Base-by-base conservation (phyloP, 495 filamentous ascomycete genomes). In the Lasiosphaeria ovina region DNA sequence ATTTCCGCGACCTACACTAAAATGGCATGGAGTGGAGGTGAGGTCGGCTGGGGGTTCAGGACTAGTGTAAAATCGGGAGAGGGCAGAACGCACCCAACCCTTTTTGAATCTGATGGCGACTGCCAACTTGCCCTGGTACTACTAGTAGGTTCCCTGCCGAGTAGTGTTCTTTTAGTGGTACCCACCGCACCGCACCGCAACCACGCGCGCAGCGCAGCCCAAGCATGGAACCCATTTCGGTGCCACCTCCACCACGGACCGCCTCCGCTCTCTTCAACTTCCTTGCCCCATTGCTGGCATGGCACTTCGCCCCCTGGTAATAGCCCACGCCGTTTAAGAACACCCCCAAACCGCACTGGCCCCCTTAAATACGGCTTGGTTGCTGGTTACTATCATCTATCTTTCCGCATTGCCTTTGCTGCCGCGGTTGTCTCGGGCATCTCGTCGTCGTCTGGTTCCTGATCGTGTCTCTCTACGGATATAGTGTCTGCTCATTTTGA, bases 201-300 rank as follows among this genome's bases (percentile, higher is more conserved):
- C 24, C 24, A 24, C 24, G 24, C 24, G 24, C 24, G 24, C 24
- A 24, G 24, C 24, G 24, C 24, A 24, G 24, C 24, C 24, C 24
- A 24, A 2, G 0, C 24, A 24, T 24, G 24, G 24, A 24, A 24
- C 24, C 24, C 24, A 24, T 24, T 34, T 58, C 32, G 16, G 31
- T 7, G 31, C 49, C 32, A 35, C 49, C 47, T 59, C 47, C 47
- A 16, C 57, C 57, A 59, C 57, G 57, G 57, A 59, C 57, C 57
- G 52, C 57, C 49, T 51, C 57, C 57, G 12, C 10, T 50, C 47
- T 52, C 9, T 36, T 59, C 24, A 7, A 14, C 45, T 6, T 50
- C 35, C 35, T 51, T 9, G 24, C 24, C 2, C 24, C 24, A 10
- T 32, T 32, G 24, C 24, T 24, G 12, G 17, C 38, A 42, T 40